Percentiles rank a stretch among this genome's conserved stretches.
Evolutionary conservation across 2,329 filamentous ascomycete species (phyloP).

Genomic region (Rhinocladiella mackenziei): DNA sequence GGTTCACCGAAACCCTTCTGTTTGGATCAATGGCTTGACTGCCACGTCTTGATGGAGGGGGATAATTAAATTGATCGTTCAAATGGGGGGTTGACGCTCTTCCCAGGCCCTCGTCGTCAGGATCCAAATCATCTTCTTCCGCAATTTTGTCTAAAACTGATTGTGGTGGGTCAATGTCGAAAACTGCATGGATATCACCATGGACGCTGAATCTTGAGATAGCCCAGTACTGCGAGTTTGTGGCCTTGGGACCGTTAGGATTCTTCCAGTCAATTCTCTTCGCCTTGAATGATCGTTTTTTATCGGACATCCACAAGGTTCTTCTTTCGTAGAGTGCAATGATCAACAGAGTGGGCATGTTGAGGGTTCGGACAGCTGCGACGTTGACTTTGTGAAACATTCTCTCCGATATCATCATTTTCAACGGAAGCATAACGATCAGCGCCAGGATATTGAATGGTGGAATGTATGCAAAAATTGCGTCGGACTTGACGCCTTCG

Average conservation of each 20-base stretch:
- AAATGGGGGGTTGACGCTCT: slow-evolving; percentile 10
- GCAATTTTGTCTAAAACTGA: slow-evolving; percentile 53
- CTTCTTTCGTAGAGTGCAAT: slow-evolving; percentile 69
- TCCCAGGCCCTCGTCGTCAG: slow-evolving; percentile 14
- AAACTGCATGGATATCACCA: slow-evolving; percentile 68
- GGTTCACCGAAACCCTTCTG: slow-evolving; percentile 7
- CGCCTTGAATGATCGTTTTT: slow-evolving; percentile 4
- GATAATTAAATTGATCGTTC: slow-evolving; percentile 8
- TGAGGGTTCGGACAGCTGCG: slow-evolving; percentile 67
- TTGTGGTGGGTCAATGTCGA: slow-evolving; percentile 66
- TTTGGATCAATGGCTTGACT: slow-evolving; percentile 7
- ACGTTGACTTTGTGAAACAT: slow-evolving; percentile 93
- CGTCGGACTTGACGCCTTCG: slow-evolving; percentile 80
- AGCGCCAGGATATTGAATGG: slow-evolving; percentile 80
- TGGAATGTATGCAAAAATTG: slow-evolving; percentile 75
- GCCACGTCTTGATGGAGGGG: slow-evolving; percentile 4
- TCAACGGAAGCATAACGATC: slow-evolving; percentile 68
- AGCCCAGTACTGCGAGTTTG: slow-evolving; percentile 54
- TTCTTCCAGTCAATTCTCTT: slow-evolving; percentile 26
- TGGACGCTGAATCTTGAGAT: slow-evolving; percentile 66
- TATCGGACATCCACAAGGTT: slow-evolving; percentile 54
- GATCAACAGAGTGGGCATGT: slow-evolving; percentile 68
- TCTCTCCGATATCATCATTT: slow-evolving; percentile 70
- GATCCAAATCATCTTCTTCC: slow-evolving; percentile 55
- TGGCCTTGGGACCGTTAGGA: slow-evolving; percentile 19